Percentiles rank a stretch among this genome's conserved stretches.
Conservation (phyloP, 2,329 filamentous ascomycete species). For the Calonectria hawksworthii region DNA sequence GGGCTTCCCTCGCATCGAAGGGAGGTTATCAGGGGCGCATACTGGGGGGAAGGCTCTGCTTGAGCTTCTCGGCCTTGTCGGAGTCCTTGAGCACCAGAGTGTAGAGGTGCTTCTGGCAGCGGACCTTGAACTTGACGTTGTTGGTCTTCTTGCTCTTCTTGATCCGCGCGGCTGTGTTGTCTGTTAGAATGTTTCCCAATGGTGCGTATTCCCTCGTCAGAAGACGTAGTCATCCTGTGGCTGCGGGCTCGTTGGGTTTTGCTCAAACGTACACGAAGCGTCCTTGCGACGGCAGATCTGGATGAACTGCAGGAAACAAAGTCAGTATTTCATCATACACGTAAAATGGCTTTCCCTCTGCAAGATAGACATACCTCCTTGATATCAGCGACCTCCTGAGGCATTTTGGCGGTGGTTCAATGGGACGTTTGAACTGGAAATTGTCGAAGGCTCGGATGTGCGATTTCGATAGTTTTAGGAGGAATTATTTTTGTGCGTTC, state of each 20-base stretch:
- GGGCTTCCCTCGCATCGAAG: not conserved
- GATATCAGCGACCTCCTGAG: conserved; percentile 98
- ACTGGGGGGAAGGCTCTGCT: conserved; percentile 98
- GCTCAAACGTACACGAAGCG: conserved; percentile 88
- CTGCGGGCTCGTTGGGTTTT: conserved; percentile 21
- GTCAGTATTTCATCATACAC: conserved; percentile 47
- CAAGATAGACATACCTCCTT: conserved; percentile 73
- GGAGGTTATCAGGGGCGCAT: conserved; percentile 60
- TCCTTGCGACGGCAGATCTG: conserved; percentile 99
- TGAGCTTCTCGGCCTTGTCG: conserved; percentile 99
- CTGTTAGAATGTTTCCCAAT: conserved; percentile 47
- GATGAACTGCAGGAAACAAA: conserved; percentile 85
- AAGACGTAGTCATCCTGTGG: conserved; percentile 9
- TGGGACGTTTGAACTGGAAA: conserved; percentile 45
- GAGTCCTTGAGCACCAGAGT: conserved; percentile 98
- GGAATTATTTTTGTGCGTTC: conserved; percentile 52
- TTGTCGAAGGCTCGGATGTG: conserved; percentile 43
- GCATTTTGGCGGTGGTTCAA: conserved; percentile 82
- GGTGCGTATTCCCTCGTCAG: conserved; percentile 26
- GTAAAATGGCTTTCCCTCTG: conserved; percentile 18
- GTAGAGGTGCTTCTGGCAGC: conserved; percentile 96
- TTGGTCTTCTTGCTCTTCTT: conserved; percentile 94
- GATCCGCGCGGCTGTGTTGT: conserved; percentile 81
- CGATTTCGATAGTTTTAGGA: conserved; percentile 47
- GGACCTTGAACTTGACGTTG: conserved; percentile 99